phyloP scores from a whole-genome alignment of 164 flowering plant species.

The Nymphaea thermarum region DNA sequence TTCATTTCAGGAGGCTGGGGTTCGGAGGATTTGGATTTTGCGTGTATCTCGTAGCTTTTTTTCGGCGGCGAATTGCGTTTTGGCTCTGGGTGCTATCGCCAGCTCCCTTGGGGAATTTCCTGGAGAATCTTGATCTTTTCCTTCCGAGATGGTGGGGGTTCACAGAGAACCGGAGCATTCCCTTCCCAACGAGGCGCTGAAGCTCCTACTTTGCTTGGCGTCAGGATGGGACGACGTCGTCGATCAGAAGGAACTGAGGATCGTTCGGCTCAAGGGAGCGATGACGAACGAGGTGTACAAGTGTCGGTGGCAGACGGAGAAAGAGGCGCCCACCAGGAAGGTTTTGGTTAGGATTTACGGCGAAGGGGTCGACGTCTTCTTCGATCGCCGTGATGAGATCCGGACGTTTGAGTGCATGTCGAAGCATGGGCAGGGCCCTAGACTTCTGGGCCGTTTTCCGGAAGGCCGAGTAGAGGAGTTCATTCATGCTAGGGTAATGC shows the following conservation, averaged over 20 bases:
- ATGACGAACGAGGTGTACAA: conserved; percentile 82
- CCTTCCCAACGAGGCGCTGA: conserved; percentile 46
- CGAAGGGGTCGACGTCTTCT: conserved; percentile 74
- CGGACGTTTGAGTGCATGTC: conserved; percentile 73
- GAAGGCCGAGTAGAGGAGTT: conserved; percentile 77
- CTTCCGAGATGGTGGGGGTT: background rate
- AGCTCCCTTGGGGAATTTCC: background rate
- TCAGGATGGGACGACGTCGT: conserved; percentile 46
- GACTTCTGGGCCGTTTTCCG: conserved; percentile 48
- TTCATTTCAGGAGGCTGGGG: too few species aligned
- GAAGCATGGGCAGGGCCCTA: conserved; percentile 69
- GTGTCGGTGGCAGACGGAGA: conserved; percentile 56
- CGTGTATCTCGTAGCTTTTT: background rate
- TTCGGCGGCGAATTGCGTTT: background rate
- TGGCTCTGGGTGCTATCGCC: background rate
- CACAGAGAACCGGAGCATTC: conserved; percentile 8
- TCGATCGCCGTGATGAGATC: conserved; percentile 56
- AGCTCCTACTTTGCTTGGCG: conserved; percentile 40
- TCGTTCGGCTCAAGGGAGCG: conserved; percentile 67
- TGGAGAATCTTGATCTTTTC: background rate
- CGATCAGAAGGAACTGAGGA: conserved; percentile 39
- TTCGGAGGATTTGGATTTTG: background rate
- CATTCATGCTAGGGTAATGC: conserved; percentile 63
- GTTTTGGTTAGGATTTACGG: conserved; percentile 74
- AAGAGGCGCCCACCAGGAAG: conserved; percentile 25